Evolutionary conservation across 2,329 filamentous ascomycete genomes (phyloP).

Genomic region (Diaporthe sp.): DNA sequence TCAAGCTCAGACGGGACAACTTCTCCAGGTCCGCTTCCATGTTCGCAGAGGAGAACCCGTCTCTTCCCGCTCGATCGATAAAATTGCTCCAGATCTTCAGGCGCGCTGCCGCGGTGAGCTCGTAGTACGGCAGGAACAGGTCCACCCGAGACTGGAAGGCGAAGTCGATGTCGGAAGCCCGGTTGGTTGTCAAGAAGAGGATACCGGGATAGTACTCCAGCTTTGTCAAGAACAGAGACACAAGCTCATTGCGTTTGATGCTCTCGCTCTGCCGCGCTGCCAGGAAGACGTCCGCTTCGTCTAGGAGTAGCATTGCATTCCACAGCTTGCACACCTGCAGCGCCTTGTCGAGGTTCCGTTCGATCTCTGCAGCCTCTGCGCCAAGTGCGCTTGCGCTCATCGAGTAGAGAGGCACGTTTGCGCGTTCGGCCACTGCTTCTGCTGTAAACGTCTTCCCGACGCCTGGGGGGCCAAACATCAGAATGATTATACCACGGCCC

Average conservation of each 20-base stretch:
- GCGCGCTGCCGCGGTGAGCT: constrained; percentile 43
- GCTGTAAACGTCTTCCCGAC: constrained; percentile 24
- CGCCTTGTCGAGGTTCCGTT: constrained; percentile 45
- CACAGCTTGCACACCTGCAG: constrained; percentile 50
- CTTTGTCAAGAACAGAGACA: constrained; percentile 45
- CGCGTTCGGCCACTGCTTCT: constrained; percentile 48
- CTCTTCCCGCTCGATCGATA: not conserved
- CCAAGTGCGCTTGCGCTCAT: constrained; percentile 54
- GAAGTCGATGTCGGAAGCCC: constrained; percentile 46
- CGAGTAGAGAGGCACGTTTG: constrained; percentile 50
- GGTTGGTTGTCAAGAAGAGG: constrained; percentile 51
- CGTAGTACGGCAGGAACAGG: constrained; percentile 45
- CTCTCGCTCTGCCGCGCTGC: constrained; percentile 44
- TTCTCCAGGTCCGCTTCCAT: not conserved
- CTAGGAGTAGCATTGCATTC: constrained; percentile 54
- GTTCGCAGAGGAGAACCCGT: not conserved
- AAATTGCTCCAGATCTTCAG: constrained; percentile 50
- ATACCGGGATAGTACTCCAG: constrained; percentile 51
- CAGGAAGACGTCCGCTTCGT: constrained; percentile 56
- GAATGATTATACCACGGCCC: constrained; percentile 33
- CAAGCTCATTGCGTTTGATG: constrained; percentile 51
- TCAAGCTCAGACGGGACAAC: not conserved
- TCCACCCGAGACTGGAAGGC: constrained; percentile 50
- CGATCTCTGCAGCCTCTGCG: constrained; percentile 45
- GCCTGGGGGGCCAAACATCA: constrained; percentile 13